A percentile compares a stretch with the other conserved stretches of the same genome.
phyloP scores from a whole-genome alignment of 2,329 filamentous ascomycete species.

The Hymenoscyphus scutula region DNA sequence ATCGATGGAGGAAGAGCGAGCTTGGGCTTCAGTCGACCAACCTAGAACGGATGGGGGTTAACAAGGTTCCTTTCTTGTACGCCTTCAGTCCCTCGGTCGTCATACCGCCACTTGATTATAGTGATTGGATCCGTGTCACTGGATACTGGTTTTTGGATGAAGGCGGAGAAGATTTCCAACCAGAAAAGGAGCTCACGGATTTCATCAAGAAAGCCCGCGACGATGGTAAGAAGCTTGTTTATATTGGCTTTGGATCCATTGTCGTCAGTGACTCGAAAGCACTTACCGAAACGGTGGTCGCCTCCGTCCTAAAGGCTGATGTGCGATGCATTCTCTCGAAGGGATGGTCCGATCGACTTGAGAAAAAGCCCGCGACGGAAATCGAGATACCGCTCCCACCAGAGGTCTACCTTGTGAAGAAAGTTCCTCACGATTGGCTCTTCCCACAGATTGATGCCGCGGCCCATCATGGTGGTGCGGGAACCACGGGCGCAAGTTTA shows the following conservation, averaged over 20 bases:
- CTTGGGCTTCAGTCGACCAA: slow-evolving; percentile 77
- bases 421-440: slow-evolving; percentile 94
- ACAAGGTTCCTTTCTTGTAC: slow-evolving; percentile 97
- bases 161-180: slow-evolving; percentile 58
- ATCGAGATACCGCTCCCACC: slow-evolving; percentile 65
- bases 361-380: slow-evolving; percentile 53
- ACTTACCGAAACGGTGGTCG: slow-evolving; percentile 88
- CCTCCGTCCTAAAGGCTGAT: slow-evolving; percentile 85
- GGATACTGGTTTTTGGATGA: slow-evolving; percentile 98
- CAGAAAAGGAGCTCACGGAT: slow-evolving; percentile 69
- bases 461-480: slow-evolving; percentile 90
- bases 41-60: slow-evolving; percentile 87
- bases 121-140: slow-evolving; percentile 95
- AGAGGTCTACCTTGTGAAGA: slow-evolving; percentile 84
- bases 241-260: slow-evolving; percentile 95
- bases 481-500: slow-evolving; percentile 90
- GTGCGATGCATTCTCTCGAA: slow-evolving; percentile 94
- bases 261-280: slow-evolving; percentile 86
- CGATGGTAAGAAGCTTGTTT: slow-evolving; percentile 89
- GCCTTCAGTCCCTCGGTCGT: slow-evolving; percentile 95
- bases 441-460: slow-evolving; percentile 92
- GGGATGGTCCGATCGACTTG: slow-evolving; percentile 88
- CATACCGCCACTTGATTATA: slow-evolving; percentile 90
- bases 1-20: slow-evolving; percentile 82
- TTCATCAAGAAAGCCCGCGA: slow-evolving; percentile 82